phyloP scores from a whole-genome alignment of 2,329 filamentous ascomycete genomes.

The Apiospora hydei region DNA sequence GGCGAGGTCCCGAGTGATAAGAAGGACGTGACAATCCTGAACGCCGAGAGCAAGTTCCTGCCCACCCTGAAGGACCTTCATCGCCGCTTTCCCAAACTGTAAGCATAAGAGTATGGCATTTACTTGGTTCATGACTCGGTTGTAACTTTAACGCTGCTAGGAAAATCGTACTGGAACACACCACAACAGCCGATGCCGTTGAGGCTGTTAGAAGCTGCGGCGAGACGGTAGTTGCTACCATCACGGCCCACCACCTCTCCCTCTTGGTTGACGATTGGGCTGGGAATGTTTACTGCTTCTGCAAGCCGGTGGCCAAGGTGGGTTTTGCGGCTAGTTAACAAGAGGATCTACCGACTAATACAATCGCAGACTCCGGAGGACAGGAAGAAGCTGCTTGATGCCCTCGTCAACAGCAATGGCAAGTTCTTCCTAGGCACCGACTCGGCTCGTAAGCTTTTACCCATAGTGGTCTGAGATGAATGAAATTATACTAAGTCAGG shows the following conservation, averaged over 20 bases:
- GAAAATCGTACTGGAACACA: slow-evolving; percentile 63
- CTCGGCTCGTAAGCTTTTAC: slow-evolving; percentile 65
- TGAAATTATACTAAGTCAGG: neutral
- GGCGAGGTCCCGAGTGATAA: slow-evolving; percentile 61
- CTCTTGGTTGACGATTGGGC: slow-evolving; percentile 70
- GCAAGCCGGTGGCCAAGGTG: slow-evolving; percentile 71
- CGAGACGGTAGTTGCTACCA: slow-evolving; percentile 66
- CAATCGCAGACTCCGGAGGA: slow-evolving; percentile 53
- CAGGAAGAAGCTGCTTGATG: slow-evolving; percentile 74
- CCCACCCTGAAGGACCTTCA: slow-evolving; percentile 68
- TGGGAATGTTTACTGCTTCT: slow-evolving; percentile 65
- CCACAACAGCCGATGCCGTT: slow-evolving; percentile 69
- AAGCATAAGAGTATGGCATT: neutral
- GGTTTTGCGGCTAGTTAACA: slow-evolving; percentile 2
- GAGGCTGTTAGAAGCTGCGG: slow-evolving; percentile 67
- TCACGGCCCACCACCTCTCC: slow-evolving; percentile 64
- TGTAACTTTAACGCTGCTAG: neutral
- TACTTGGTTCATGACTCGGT: neutral
- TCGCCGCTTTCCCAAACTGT: slow-evolving; percentile 50
- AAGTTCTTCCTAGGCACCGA: slow-evolving; percentile 81
- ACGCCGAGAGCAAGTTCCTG: slow-evolving; percentile 71
- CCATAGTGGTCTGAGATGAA: slow-evolving; percentile 41
- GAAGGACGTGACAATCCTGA: slow-evolving; percentile 54
- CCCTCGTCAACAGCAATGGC: slow-evolving; percentile 63
- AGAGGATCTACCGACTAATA: slow-evolving; percentile 42